A percentile compares a stretch with the other conserved stretches of the same genome.
Conservation (phyloP, 371 early-diverging fungal species). For the Amoeboaphelidium protococcarum region DNA sequence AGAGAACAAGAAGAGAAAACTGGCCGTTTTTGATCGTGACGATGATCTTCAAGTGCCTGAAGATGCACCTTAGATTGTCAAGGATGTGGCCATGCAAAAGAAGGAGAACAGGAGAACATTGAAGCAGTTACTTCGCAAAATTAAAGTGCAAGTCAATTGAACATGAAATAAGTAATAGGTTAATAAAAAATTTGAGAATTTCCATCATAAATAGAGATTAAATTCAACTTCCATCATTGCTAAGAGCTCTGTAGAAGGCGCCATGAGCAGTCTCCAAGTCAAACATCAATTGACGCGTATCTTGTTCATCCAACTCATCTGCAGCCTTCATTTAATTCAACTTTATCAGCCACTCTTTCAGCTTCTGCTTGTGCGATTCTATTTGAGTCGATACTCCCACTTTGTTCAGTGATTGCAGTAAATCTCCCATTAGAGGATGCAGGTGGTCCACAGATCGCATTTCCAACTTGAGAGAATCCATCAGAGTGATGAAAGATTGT, state of each 20-base stretch:
- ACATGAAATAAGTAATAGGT: too few species aligned
- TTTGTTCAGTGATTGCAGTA: conserved; percentile 63
- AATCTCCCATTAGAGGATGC: conserved; percentile 64
- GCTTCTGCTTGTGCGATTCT: conserved; percentile 40
- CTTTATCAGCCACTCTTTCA: conserved; percentile 65
- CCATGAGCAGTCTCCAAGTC: conserved; percentile 56
- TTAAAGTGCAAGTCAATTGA: not conserved
- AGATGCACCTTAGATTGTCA: too few species aligned
- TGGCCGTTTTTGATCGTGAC: too few species aligned
- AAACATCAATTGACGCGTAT: conserved; percentile 70
- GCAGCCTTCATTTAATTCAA: conserved; percentile 70
- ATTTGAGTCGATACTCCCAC: conserved; percentile 48
- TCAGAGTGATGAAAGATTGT: conserved; percentile 65
- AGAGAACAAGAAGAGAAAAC: too few species aligned
- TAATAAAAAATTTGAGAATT: too few species aligned
- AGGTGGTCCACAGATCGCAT: conserved; percentile 68
- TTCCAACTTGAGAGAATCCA: conserved; percentile 66
- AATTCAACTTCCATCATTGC: not conserved
- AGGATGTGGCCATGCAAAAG: too few species aligned
- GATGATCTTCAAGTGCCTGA: too few species aligned
- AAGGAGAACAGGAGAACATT: too few species aligned
- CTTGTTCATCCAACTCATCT: conserved; percentile 59
- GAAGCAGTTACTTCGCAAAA: not conserved
- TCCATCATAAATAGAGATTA: not conserved
- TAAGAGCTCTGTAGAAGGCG: conserved; percentile 28